phyloP scores from a whole-genome alignment of 345 rosid genomes.

The Combretum micranthum region DNA sequence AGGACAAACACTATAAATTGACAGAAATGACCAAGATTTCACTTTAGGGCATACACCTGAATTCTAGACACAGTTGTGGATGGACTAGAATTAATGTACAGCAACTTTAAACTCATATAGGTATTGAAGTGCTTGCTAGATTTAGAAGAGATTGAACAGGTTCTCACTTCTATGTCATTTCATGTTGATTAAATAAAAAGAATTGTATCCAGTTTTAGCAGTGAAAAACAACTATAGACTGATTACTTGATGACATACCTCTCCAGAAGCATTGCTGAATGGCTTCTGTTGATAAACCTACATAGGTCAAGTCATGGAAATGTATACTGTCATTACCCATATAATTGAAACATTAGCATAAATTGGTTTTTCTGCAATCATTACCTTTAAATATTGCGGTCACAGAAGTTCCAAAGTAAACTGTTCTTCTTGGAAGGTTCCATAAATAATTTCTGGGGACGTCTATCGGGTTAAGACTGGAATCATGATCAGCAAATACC shows the following conservation, averaged over 20 bases:
- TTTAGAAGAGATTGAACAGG: too few species aligned
- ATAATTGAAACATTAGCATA: too few species aligned
- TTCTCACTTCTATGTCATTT: too few species aligned
- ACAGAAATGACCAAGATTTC: too few species aligned
- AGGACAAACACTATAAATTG: too few species aligned
- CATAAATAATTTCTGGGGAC: slow-evolving; percentile 66
- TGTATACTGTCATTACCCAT: slow-evolving; percentile 4
- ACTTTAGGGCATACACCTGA: too few species aligned
- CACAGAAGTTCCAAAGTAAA: slow-evolving; percentile 76
- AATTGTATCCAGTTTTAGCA: neutral
- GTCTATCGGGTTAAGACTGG: slow-evolving; percentile 59
- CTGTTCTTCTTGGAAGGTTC: slow-evolving; percentile 58
- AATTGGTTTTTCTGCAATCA: too few species aligned
- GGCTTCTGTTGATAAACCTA: slow-evolving; percentile 62
- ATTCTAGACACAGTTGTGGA: too few species aligned
- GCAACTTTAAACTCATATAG: too few species aligned
- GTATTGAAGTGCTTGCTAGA: too few species aligned
- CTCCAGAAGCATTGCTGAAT: slow-evolving; percentile 68
- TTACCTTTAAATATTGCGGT: slow-evolving; percentile 68
- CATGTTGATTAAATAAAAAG: too few species aligned
- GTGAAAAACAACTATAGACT: neutral
- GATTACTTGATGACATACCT: slow-evolving; percentile 33
- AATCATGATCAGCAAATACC: slow-evolving; percentile 70
- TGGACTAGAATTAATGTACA: too few species aligned
- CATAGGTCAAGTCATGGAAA: slow-evolving; percentile 12